Conservation (phyloP, 257 asterid species). For the Gynochthodes officinalis region DNA sequence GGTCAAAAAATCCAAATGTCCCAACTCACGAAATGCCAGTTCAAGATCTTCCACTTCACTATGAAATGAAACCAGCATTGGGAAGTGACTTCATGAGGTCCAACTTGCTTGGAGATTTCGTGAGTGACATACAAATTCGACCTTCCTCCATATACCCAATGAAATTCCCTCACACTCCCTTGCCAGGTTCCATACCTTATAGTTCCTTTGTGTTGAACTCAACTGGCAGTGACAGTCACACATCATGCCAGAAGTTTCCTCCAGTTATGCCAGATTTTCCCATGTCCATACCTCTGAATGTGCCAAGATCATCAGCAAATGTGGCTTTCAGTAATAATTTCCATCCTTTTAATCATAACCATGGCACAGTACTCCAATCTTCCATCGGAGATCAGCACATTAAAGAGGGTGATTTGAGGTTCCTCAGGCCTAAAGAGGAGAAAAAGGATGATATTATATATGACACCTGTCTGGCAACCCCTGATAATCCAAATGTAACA, state of each 20-base stretch:
- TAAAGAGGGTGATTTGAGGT: constrained; percentile 27
- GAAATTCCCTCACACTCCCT: constrained; percentile 39
- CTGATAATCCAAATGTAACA: constrained; percentile 30
- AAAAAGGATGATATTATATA: constrained; percentile 33
- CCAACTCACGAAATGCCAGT: constrained; percentile 31
- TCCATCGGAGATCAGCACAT: constrained; percentile 22
- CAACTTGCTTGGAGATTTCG: constrained; percentile 33
- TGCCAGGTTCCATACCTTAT: constrained; percentile 23
- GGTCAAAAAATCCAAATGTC: constrained; percentile 1
- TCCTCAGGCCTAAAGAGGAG: constrained; percentile 51
- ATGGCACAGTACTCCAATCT: constrained; percentile 18
- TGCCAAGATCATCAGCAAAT: constrained; percentile 20
- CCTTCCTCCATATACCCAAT: constrained; percentile 36
- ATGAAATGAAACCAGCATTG: constrained; percentile 37
- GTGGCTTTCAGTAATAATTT: constrained; percentile 25
- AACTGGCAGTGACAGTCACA: constrained; percentile 17
- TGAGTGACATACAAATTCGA: constrained; percentile 39
- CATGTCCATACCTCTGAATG: constrained; percentile 27
- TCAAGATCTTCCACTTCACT: constrained; percentile 44
- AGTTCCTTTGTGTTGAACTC: constrained; percentile 27
- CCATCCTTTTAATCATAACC: constrained; percentile 23
- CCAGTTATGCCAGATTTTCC: constrained; percentile 28
- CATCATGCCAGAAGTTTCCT: constrained; percentile 24
- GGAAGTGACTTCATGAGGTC: constrained; percentile 35
- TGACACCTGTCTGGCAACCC: constrained; percentile 29